Percentiles rank a stretch among this genome's conserved stretches.
Conservation (phyloP, 768 basidiomycete genomes). For the Russula sp. region DNA sequence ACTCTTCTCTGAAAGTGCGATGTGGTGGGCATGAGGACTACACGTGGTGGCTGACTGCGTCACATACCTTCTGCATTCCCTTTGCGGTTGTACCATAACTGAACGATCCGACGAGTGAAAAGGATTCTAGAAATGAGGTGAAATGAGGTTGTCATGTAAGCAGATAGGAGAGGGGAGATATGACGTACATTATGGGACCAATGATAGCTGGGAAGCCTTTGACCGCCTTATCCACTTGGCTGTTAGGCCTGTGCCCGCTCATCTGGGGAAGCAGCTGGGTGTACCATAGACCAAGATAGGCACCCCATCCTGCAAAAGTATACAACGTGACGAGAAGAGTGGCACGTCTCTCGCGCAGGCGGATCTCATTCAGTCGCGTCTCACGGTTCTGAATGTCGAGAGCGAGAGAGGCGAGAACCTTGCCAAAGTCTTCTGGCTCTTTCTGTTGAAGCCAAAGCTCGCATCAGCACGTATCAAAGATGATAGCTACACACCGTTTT, state of each 20-base stretch:
- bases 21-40: conserved; percentile 3
- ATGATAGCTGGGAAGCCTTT: conserved; percentile 54
- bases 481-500: conserved; percentile 17
- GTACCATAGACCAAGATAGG: conserved; percentile 72
- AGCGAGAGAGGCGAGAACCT: conserved; percentile 58
- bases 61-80: conserved; percentile 71
- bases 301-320: conserved; percentile 64
- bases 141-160: conserved; percentile 1
- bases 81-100: conserved; percentile 75
- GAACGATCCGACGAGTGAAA: conserved; percentile 72
- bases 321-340: conserved; percentile 74
- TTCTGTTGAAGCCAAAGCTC: conserved; percentile 30
- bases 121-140: conserved; percentile 43
- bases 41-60: neutral
- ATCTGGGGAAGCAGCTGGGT: conserved; percentile 44
- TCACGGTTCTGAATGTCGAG: conserved; percentile 67
- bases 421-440: conserved; percentile 69
- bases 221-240: conserved; percentile 36
- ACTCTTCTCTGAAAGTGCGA: conserved; percentile 54
- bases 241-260: conserved; percentile 25
- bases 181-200: conserved; percentile 72
- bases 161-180: neutral
- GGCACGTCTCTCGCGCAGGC: conserved; percentile 74
- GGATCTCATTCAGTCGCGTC: conserved; percentile 69
- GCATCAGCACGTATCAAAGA: neutral